Evolutionary conservation across 2,329 filamentous ascomycete species (phyloP).

Genomic region (Fusarium fujikuroi): DNA sequence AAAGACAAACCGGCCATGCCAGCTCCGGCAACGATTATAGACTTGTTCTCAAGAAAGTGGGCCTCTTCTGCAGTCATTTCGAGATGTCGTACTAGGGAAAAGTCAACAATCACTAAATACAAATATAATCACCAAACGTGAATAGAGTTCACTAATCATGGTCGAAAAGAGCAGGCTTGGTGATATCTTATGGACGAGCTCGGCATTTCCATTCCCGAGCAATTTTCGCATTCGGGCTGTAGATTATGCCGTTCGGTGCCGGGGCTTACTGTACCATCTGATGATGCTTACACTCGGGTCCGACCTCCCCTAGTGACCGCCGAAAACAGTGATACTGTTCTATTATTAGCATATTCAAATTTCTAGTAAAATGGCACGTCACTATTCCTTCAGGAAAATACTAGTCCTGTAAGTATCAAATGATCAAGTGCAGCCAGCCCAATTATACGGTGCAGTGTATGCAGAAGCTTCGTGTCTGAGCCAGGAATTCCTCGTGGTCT

Average conservation of each 20-base stretch:
- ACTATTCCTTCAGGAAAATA: too few relatives aligned
- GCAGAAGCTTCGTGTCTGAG: too few relatives aligned
- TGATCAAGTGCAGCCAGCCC: too few relatives aligned
- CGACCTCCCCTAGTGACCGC: too few relatives aligned
- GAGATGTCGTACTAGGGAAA: fast-evolving
- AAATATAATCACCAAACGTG: too few relatives aligned
- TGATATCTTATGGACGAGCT: neutral
- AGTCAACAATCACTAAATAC: fast-evolving
- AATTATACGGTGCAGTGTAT: too few relatives aligned
- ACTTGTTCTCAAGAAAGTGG: neutral
- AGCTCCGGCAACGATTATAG: neutral
- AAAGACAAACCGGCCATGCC: neutral
- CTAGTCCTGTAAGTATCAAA: too few relatives aligned
- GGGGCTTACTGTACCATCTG: neutral
- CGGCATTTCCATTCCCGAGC: neutral
- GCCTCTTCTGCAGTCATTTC: neutral
- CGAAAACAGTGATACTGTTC: too few relatives aligned
- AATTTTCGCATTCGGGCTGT: neutral
- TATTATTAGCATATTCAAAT: too few relatives aligned
- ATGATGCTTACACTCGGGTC: neutral
- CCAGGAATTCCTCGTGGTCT: neutral
- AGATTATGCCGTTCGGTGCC: neutral
- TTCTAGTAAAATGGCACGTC: too few relatives aligned
- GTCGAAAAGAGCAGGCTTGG: fast-evolving
- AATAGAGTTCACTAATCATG: neutral